phyloP scores from a whole-genome alignment of 2,329 filamentous ascomycete species.

The Proliferodiscus dingleyae region DNA sequence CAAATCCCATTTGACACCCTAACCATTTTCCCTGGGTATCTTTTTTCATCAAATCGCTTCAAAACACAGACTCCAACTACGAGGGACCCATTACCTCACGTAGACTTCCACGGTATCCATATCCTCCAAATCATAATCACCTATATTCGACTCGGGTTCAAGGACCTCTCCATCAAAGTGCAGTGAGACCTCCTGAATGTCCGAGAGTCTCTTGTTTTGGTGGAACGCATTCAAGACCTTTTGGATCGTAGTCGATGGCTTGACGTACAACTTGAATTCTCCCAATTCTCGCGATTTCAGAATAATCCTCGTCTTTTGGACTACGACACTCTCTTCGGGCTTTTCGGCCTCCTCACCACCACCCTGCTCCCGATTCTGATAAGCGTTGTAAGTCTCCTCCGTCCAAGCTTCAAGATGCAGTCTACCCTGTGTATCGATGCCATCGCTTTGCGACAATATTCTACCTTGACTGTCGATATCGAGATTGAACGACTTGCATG shows the following conservation, averaged over 20 bases:
- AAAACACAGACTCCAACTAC: slow-evolving; percentile 17
- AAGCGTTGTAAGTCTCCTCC: slow-evolving; percentile 50
- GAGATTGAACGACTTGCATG: slow-evolving; percentile 64
- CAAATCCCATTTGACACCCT: background rate
- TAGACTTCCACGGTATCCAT: slow-evolving; percentile 69
- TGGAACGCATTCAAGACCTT: slow-evolving; percentile 61
- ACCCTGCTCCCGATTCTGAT: slow-evolving; percentile 12
- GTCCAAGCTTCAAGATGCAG: slow-evolving; percentile 79
- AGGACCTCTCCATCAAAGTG: slow-evolving; percentile 73
- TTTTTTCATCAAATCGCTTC: slow-evolving; percentile 3
- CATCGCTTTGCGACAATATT: slow-evolving; percentile 30
- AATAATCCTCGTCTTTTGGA: slow-evolving; percentile 43
- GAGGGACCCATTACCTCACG: slow-evolving; percentile 17
- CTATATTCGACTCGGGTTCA: slow-evolving; percentile 53
- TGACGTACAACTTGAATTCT: slow-evolving; percentile 47
- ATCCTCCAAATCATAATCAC: slow-evolving; percentile 67
- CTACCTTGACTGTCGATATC: slow-evolving; percentile 36
- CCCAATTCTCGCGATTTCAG: slow-evolving; percentile 50
- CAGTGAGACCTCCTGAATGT: slow-evolving; percentile 53
- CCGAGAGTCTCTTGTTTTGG: slow-evolving; percentile 44
- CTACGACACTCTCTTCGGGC: slow-evolving; percentile 24
- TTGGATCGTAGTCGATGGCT: slow-evolving; percentile 52
- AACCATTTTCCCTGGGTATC: slow-evolving; percentile 17
- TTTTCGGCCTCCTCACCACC: slow-evolving; percentile 23
- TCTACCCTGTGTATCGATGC: slow-evolving; percentile 46